Evolutionary conservation across 441 rosid genomes (phyloP).

Genomic region (Populus tomentosa): DNA sequence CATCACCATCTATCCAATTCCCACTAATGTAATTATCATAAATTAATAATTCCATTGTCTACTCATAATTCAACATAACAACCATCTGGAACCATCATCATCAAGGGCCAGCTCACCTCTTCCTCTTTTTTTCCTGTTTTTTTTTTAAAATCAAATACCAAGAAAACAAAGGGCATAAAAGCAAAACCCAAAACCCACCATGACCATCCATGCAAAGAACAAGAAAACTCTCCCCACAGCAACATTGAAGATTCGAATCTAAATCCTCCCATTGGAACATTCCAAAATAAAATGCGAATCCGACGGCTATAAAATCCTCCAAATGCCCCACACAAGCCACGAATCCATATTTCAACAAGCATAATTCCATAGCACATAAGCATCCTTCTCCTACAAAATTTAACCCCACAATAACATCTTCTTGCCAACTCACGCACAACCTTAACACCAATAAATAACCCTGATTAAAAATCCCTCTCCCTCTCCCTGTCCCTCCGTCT

Average conservation of each 20-base stretch:
- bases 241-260: slow-evolving; percentile 34
- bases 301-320: slow-evolving; percentile 29
- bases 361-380: slow-evolving; percentile 4
- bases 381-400: background rate
- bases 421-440: slow-evolving; percentile 2
- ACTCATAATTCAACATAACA: too few species aligned
- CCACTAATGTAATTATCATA: background rate
- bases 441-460: background rate
- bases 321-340: background rate
- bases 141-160: background rate
- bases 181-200: background rate
- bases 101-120: background rate
- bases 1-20: background rate
- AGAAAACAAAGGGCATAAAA: background rate
- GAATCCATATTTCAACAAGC: background rate
- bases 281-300: slow-evolving; percentile 52
- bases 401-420: background rate
- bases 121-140: too few species aligned
- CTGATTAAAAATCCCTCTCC: too few species aligned
- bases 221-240: too few species aligned
- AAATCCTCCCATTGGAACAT: slow-evolving; percentile 59
- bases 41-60: background rate
- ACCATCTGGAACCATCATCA: background rate
- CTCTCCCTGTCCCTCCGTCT: background rate
- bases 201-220: background rate